Evolutionary conservation across 352 stramenopile species (phyloP).

Genomic region (Globisporangium carolinianum): DNA sequence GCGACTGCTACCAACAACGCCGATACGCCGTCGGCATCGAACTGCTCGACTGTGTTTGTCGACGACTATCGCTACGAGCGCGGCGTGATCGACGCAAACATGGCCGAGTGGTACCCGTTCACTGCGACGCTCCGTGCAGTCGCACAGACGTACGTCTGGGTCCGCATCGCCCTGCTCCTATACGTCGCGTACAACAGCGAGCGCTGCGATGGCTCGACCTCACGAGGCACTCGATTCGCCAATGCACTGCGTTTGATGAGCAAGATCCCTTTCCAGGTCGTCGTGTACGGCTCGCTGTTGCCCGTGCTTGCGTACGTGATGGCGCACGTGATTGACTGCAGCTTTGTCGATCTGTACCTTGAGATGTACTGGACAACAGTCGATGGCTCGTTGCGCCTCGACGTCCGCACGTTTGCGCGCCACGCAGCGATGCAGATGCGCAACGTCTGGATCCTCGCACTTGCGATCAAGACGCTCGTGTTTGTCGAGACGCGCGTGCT

Average conservation of each 20-base stretch:
- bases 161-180: slow-evolving; percentile 21
- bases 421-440: slow-evolving; percentile 30
- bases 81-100: slow-evolving; percentile 24
- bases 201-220: slow-evolving; percentile 11
- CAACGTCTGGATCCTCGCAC: slow-evolving; percentile 18
- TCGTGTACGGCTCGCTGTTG: slow-evolving; percentile 32
- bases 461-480: neutral
- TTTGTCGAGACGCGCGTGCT: slow-evolving; percentile 3
- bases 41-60: slow-evolving; percentile 26
- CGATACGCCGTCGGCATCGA: slow-evolving; percentile 11
- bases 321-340: slow-evolving; percentile 22
- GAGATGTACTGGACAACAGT: slow-evolving; percentile 18
- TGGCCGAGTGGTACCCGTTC: slow-evolving; percentile 23
- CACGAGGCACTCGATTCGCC: neutral
- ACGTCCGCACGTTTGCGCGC: slow-evolving; percentile 15
- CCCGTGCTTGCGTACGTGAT: slow-evolving; percentile 21
- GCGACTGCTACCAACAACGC: neutral
- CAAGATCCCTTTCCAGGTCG: slow-evolving; percentile 21
- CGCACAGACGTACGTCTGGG: slow-evolving; percentile 38
- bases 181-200: slow-evolving; percentile 14
- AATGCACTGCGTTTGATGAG: neutral
- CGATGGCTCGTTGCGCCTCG: slow-evolving; percentile 13
- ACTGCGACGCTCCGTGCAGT: slow-evolving; percentile 20
- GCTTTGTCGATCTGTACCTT: slow-evolving; percentile 14
- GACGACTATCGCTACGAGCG: slow-evolving; percentile 57